A percentile compares a stretch with the other conserved stretches of the same genome.
phyloP scores from a whole-genome alignment of 805 yeast species.

The Brettanomyces anomalus region DNA sequence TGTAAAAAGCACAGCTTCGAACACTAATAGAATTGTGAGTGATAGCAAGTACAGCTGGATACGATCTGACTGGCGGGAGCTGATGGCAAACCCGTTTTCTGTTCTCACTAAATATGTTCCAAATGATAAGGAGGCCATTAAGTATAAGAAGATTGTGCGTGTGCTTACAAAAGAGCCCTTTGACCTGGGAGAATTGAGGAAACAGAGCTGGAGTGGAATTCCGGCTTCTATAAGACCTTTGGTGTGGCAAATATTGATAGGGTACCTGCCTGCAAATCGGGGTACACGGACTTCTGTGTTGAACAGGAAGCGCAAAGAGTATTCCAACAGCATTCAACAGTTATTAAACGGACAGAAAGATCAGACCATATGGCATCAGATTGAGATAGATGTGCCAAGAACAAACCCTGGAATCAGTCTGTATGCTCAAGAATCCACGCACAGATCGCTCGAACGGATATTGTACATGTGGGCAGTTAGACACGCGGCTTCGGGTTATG shows the following conservation, averaged over 20 bases:
- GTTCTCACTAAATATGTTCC: constrained; percentile 21
- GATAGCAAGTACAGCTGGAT: constrained; percentile 17
- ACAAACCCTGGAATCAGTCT: constrained; percentile 80
- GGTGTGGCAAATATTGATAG: constrained; percentile 84
- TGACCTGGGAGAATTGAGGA: constrained; percentile 60
- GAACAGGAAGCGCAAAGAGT: constrained; percentile 77
- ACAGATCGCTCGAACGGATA: constrained; percentile 69
- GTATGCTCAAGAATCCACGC: constrained; percentile 63
- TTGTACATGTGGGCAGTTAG: constrained; percentile 91
- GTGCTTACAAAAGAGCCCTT: constrained; percentile 48
- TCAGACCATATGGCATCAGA: constrained; percentile 88
- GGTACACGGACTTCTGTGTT: constrained; percentile 64
- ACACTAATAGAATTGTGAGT: constrained; percentile 3
- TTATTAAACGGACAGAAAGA: constrained; percentile 54
- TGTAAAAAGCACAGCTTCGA: neutral
- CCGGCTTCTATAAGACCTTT: constrained; percentile 74
- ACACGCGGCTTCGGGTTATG: constrained; percentile 97
- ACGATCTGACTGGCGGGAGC: constrained; percentile 25
- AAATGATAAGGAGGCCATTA: constrained; percentile 36
- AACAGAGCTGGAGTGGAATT: constrained; percentile 90
- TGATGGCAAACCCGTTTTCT: constrained; percentile 35
- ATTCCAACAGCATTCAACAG: constrained; percentile 62
- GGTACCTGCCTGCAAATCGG: constrained; percentile 82
- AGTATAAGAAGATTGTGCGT: constrained; percentile 58
- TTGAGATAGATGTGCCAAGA: constrained; percentile 87